phyloP scores from a whole-genome alignment of 768 basidiomycete species.

The Pleurotus sapidus region DNA sequence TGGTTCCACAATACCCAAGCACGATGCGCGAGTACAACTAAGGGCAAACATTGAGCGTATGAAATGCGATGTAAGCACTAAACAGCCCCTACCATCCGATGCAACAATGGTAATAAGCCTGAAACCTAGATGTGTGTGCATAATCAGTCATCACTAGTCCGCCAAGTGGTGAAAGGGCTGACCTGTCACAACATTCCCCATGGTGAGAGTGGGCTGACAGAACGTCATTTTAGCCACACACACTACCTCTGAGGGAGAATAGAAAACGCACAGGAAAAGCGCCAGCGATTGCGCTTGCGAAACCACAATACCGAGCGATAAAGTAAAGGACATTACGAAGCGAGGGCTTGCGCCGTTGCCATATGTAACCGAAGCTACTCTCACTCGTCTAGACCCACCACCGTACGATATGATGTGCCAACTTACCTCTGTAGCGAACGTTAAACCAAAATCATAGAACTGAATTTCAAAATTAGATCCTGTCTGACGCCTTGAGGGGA shows the following conservation, averaged over 20 bases:
- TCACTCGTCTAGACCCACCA: not conserved
- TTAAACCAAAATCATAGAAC: slow-evolving; percentile 2
- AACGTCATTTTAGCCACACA: no score
- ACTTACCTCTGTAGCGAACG: not conserved
- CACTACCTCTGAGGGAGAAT: no score
- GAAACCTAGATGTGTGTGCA: not conserved
- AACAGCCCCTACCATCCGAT: not conserved
- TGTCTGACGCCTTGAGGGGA: no score
- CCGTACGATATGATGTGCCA: not conserved
- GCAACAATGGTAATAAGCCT: not conserved
- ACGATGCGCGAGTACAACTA: not conserved
- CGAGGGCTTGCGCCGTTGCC: not conserved
- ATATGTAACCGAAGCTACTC: not conserved
- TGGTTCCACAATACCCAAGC: not conserved
- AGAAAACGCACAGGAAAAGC: not conserved
- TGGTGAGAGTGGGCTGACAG: not conserved
- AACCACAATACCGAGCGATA: not conserved
- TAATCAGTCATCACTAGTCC: no score
- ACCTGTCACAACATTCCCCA: not conserved
- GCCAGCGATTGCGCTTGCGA: not conserved
- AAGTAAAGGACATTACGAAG: not conserved
- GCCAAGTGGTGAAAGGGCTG: not conserved
- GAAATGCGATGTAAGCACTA: no score
- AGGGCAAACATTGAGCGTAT: no score
- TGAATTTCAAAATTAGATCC: not conserved